Conservation (phyloP, 1,139 yeast species). For the Geotrichum macrosporum region DNA sequence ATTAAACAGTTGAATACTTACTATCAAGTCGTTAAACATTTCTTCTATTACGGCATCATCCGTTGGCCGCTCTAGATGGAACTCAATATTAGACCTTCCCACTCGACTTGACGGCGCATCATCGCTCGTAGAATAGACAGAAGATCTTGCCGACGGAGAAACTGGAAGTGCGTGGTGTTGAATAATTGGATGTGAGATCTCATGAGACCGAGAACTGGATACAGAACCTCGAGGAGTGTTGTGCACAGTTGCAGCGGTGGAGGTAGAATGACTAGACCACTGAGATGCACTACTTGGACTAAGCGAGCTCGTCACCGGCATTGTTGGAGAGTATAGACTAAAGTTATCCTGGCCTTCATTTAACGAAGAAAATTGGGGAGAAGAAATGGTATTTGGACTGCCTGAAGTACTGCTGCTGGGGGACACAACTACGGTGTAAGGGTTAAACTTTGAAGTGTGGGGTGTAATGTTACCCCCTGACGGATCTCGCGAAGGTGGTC, state of each 20-base stretch:
- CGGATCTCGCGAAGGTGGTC: conserved; percentile 15
- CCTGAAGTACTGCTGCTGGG: neutral
- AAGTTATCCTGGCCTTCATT: neutral
- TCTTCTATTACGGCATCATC: conserved; percentile 36
- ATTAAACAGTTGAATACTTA: conserved; percentile 16
- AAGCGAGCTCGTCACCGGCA: conserved; percentile 8
- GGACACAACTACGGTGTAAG: conserved; percentile 2
- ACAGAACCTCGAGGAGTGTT: conserved; percentile 15
- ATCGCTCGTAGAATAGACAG: conserved; percentile 13
- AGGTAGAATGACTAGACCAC: conserved; percentile 8
- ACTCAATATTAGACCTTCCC: conserved; percentile 8
- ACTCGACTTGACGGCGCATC: neutral
- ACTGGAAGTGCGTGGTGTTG: conserved; percentile 3
- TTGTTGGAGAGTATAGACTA: conserved; percentile 13
- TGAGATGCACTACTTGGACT: conserved; percentile 14
- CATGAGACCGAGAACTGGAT: conserved; percentile 15
- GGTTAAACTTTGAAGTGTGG: neutral
- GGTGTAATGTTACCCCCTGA: conserved; percentile 9
- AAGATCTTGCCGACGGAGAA: conserved; percentile 6
- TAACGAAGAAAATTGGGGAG: neutral
- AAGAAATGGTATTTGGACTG: neutral
- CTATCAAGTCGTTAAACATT: conserved; percentile 38
- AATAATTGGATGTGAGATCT: conserved; percentile 12
- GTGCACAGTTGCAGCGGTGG: conserved; percentile 14
- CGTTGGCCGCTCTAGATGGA: conserved; percentile 27